These are phyloP conservation scores for Acrocalymma vagum DNA, from an alignment of 2,329 filamentous ascomycete species.

Conservation along the genomic window DNA sequence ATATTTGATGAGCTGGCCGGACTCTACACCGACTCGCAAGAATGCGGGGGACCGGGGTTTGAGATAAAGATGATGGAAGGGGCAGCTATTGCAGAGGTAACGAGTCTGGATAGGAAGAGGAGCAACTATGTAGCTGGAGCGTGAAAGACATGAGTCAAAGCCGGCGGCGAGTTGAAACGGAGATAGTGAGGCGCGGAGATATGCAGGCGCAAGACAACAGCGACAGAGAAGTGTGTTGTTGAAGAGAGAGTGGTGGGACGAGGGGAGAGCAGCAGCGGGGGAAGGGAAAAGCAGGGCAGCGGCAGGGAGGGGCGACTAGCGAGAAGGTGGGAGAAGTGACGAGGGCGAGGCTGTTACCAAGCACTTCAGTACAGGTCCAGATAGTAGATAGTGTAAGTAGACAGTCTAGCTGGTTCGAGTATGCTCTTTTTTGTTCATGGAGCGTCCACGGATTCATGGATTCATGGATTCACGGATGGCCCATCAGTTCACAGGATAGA, in stretches of 20 bases:
- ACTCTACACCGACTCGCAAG: conserved; percentile 21
- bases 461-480: too few species aligned
- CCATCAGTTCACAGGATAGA: too few species aligned
- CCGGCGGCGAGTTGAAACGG: too few species aligned
- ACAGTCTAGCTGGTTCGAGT: too few species aligned
- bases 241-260: conserved; percentile 11
- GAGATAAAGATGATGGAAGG: conserved; percentile 13
- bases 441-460: too few species aligned
- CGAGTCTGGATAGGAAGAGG: conserved; percentile 37
- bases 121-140: conserved; percentile 31
- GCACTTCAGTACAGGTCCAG: too few species aligned
- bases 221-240: conserved; percentile 8
- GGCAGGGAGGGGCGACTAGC: neutral
- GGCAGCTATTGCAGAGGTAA: conserved; percentile 44
- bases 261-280: conserved; percentile 11
- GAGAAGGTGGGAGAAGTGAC: too few species aligned
- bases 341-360: too few species aligned
- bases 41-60: conserved; percentile 32
- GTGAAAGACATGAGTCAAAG: conserved; percentile 47
- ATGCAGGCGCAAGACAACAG: neutral
- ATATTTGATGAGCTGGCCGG: conserved; percentile 4
- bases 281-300: conserved; percentile 5
- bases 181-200: neutral
- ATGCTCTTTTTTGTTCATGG: too few species aligned
- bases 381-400: too few species aligned